Conservation (phyloP, 805 yeast genomes). For the Wickerhamomyces ciferrii region DNA sequence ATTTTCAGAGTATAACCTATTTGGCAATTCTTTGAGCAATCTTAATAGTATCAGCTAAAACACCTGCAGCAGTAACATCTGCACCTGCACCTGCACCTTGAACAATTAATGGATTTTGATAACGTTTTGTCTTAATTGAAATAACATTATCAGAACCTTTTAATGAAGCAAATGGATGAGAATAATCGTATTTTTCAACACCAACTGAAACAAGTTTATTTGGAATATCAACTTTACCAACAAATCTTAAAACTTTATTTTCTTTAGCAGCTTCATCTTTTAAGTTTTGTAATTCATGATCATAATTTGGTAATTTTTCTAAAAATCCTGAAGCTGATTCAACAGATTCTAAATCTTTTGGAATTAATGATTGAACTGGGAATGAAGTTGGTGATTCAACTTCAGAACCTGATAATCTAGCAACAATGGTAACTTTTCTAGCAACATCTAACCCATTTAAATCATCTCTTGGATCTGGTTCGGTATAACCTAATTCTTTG, state of each 20-base stretch:
- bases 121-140: constrained; percentile 87
- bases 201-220: constrained; percentile 75
- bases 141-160: constrained; percentile 96
- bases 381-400: constrained; percentile 87
- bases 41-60: constrained; percentile 87
- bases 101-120: constrained; percentile 85
- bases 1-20: constrained; percentile 4
- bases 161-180: constrained; percentile 94
- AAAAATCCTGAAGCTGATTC: constrained; percentile 73
- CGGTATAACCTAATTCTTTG: constrained; percentile 90
- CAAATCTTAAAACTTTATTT: constrained; percentile 86
- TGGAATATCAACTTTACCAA: constrained; percentile 82
- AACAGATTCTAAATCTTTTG: constrained; percentile 73
- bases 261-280: constrained; percentile 79
- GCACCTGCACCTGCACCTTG: constrained; percentile 98
- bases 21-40: constrained; percentile 72
- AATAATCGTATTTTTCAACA: constrained; percentile 76
- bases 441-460: constrained; percentile 98
- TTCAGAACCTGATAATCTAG: constrained; percentile 83
- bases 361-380: constrained; percentile 92
- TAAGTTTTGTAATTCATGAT: constrained; percentile 68
- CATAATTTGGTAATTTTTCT: constrained; percentile 77
- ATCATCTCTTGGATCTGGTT: constrained; percentile 99
- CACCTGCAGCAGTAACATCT: constrained; percentile 81
- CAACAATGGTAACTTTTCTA: constrained; percentile 93